These are phyloP conservation scores for Oryza australiensis DNA, from an alignment of 176 grass and related monocot genomes.

Conservation along the genomic window DNA sequence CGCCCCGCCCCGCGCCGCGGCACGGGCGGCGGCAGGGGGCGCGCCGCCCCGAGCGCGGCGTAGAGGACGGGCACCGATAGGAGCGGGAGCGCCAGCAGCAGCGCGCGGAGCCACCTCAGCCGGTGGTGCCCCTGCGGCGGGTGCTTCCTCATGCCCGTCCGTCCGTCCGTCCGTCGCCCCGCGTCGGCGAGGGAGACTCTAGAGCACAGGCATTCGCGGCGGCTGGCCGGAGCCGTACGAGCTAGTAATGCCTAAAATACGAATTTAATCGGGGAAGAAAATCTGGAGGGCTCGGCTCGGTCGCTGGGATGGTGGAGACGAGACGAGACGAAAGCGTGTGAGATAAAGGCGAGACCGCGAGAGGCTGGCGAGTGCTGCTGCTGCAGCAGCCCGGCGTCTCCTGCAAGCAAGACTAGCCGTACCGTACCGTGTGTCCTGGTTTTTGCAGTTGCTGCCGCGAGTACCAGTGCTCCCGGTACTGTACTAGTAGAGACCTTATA, in stretches of 20 bases:
- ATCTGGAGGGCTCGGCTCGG: neutral
- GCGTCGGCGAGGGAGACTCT: neutral
- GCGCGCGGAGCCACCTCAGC: slow-evolving; percentile 46
- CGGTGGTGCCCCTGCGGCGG: slow-evolving; percentile 40
- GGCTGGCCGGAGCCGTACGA: slow-evolving; percentile 27
- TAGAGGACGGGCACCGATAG: slow-evolving; percentile 58
- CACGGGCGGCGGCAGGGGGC: neutral
- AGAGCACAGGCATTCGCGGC: slow-evolving; percentile 61
- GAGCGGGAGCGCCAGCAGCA: slow-evolving; percentile 66
- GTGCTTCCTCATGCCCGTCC: slow-evolving; percentile 84
- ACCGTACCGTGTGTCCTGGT: slow-evolving; percentile 9
- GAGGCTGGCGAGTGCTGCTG: neutral
- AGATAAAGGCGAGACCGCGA: slow-evolving; percentile 20
- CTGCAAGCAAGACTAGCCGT: slow-evolving; percentile 40
- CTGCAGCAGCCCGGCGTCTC: slow-evolving; percentile 23
- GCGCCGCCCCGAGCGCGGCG: slow-evolving; percentile 34
- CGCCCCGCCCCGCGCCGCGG: neutral
- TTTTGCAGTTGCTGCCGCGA: neutral
- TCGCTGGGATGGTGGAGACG: slow-evolving; percentile 20
- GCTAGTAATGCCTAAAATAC: neutral
- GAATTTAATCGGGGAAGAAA: neutral
- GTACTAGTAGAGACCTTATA: neutral
- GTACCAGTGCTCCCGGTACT: neutral
- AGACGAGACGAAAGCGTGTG: slow-evolving; percentile 20
- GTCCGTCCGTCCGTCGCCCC: neutral